These are phyloP conservation scores for apple (Malus domestica) DNA, from an alignment of 306 rosid genomes.

Conservation along the genomic window ASM211411v1 NC_041799.1:1307001-1307500, in stretches of 20 bases:
- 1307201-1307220: conserved; percentile 23
- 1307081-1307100: too few relatives aligned
- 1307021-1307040: too few relatives aligned
- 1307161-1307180: background rate
- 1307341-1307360: conserved; percentile 30
- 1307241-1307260: background rate
- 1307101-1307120: too few relatives aligned
- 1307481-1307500: conserved; percentile 12
- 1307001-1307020: too few relatives aligned
- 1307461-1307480: conserved; percentile 28
- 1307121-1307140: too few relatives aligned
- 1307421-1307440: conserved; percentile 14
- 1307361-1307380: conserved; percentile 27
- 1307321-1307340: conserved; percentile 24
- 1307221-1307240: conserved; percentile 11
- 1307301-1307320: conserved; percentile 8
- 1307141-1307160: too few relatives aligned
- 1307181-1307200: background rate
- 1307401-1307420: background rate
- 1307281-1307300: conserved; percentile 1
- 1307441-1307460: conserved; percentile 24
- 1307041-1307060: too few relatives aligned
- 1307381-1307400: conserved; percentile 27
- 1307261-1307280: background rate
- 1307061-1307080: too few relatives aligned